Conservation (phyloP, 2,329 filamentous ascomycete genomes). For the Paecilomyces formosus region DNA sequence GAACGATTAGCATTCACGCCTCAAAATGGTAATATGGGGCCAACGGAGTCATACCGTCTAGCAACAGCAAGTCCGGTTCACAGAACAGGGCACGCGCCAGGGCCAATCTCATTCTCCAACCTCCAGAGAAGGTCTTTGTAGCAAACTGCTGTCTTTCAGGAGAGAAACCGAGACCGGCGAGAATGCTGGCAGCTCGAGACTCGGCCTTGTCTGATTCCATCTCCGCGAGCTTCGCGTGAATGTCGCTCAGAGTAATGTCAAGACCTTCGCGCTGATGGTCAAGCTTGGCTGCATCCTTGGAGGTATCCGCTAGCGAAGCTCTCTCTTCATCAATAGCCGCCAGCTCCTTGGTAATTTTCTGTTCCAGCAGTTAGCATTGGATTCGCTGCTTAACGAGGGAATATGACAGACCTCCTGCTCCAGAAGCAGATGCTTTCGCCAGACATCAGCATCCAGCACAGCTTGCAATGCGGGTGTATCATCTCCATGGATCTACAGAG, state of each 20-base stretch:
- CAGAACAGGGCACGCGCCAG: slow-evolving; percentile 94
- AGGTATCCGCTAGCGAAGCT: slow-evolving; percentile 78
- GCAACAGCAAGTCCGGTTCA: slow-evolving; percentile 88
- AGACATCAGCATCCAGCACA: slow-evolving; percentile 94
- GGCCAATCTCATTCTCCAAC: slow-evolving; percentile 98
- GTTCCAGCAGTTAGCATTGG: slow-evolving; percentile 7
- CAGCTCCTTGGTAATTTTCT: slow-evolving; percentile 71
- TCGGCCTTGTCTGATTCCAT: slow-evolving; percentile 99
- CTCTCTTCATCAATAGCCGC: slow-evolving; percentile 70
- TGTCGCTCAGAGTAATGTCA: slow-evolving; percentile 82
- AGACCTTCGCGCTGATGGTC: slow-evolving; percentile 84
- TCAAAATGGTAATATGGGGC: not conserved
- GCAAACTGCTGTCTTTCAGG: slow-evolving; percentile 83
- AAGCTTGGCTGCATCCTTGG: slow-evolving; percentile 74
- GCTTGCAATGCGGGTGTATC: slow-evolving; percentile 93
- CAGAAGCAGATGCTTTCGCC: slow-evolving; percentile 87
- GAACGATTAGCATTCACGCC: slow-evolving; percentile 11
- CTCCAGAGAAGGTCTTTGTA: slow-evolving; percentile 97
- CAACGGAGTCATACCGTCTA: slow-evolving; percentile 55
- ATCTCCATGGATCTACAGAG: slow-evolving; percentile 72
- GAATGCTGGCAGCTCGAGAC: slow-evolving; percentile 86
- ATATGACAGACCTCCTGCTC: slow-evolving; percentile 66
- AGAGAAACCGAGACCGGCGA: slow-evolving; percentile 95
- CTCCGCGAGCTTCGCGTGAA: slow-evolving; percentile 85
- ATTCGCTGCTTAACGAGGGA: not conserved